A percentile compares a stretch with the other conserved stretches of the same genome.
Evolutionary conservation across 2,329 filamentous ascomycete genomes (phyloP).

Genomic region (Blastomyces silverae): DNA sequence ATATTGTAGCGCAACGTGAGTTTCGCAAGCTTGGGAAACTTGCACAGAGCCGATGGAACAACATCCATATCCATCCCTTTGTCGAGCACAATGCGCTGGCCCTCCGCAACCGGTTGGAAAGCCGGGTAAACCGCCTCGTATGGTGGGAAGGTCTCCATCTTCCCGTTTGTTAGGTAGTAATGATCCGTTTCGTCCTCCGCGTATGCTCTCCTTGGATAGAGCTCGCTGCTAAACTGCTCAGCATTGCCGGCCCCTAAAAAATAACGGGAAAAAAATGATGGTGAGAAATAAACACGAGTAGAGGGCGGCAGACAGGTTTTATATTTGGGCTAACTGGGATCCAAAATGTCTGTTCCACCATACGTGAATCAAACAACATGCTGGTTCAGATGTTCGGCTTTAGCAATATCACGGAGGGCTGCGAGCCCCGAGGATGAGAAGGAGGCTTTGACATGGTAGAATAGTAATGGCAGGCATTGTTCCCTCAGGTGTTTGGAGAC

Average conservation of each 20-base stretch:
- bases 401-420: not conserved
- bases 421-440: not conserved
- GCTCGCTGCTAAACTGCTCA: not conserved
- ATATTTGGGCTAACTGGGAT: conserved; percentile 1
- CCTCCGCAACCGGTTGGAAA: not conserved
- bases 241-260: not conserved
- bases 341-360: not conserved
- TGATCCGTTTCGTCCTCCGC: conserved; percentile 4
- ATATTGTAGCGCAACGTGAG: not conserved
- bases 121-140: not conserved
- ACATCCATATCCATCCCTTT: not conserved
- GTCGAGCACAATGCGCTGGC: not conserved
- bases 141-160: not conserved
- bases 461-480: not conserved
- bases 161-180: not conserved
- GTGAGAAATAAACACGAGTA: not conserved
- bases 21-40: not conserved
- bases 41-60: not conserved
- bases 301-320: not conserved
- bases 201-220: not conserved
- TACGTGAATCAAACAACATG: conserved; percentile 8
- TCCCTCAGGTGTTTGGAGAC: not conserved
- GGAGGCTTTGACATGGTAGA: not conserved
- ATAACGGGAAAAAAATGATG: too few species aligned
- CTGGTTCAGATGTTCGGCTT: not conserved